These are phyloP conservation scores for Hypoxylon sp. DNA, from an alignment of 2,329 filamentous ascomycete species.

Conservation along the genomic window DNA sequence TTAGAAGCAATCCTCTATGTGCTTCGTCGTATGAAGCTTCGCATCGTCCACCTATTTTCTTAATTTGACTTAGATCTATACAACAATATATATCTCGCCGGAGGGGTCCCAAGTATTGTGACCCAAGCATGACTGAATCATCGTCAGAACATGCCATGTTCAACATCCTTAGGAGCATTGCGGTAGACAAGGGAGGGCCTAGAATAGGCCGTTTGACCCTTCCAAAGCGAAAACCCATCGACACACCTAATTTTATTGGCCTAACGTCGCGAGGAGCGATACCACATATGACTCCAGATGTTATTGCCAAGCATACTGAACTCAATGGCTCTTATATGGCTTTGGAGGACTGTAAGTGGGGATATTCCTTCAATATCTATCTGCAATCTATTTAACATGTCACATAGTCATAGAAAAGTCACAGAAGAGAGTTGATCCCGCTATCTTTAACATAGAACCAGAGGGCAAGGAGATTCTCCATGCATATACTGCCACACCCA, in stretches of 20 bases:
- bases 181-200: constrained; percentile 62
- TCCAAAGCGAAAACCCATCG: constrained; percentile 72
- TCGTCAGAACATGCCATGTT: constrained; percentile 55
- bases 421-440: constrained; percentile 60
- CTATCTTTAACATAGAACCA: constrained; percentile 62
- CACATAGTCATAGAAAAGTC: constrained; percentile 67
- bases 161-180: constrained; percentile 61
- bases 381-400: constrained; percentile 24
- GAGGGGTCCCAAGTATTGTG: not conserved
- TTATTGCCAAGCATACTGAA: constrained; percentile 74
- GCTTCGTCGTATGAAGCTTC: not conserved
- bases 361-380: not conserved
- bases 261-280: constrained; percentile 86
- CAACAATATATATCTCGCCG: no score
- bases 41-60: not conserved
- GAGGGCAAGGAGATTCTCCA: constrained; percentile 71
- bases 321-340: constrained; percentile 83
- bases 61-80: not conserved
- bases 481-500: constrained; percentile 80
- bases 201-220: constrained; percentile 78
- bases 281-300: constrained; percentile 92
- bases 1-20: not conserved
- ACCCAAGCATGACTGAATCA: constrained; percentile 28
- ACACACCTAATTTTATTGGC: constrained; percentile 87
- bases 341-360: constrained; percentile 88